Base-by-base conservation (phyloP, 345 rosid species). In the Passiflora organensis region DNA sequence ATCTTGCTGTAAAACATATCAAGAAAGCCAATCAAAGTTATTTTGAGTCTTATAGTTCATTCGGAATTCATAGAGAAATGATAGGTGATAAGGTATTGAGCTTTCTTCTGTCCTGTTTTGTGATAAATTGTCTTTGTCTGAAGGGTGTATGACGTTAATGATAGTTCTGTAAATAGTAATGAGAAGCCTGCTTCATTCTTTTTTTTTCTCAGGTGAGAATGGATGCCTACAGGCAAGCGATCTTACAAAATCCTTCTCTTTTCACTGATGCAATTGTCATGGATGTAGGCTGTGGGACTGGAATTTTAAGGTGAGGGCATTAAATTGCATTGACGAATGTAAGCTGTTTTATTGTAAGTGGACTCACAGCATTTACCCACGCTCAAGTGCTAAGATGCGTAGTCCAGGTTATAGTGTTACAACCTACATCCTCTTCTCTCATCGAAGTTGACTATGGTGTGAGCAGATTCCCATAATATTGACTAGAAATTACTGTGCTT, bases 251-350 rank as follows among this genome's bases (percentile, higher is more conserved):
- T 70, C 87, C 87, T 52, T 78, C 87, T 55, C 87, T 89, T 61
- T 58, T 93, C 53, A 70, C 38, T 38, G 88, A 76, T 69, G 81
- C 91, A 32, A 82, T 83, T 69, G 96, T 89, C 15, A 93, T 93
- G 96, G 99, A 89, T 79, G 89, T 89, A 56, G 99, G 99, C 55
- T 89, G 95, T 75, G 99, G 99, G 51, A 93, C 96, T 47, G 99
- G 99, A 63, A 75, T 91, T 60, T 62, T 91, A 64, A 91, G 99
- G 99, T 86, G 60, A 17, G 48, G 65, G 19, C 34, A 2, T 28
- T 28, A 28, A 2, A 2, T 28, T 28, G 34, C 8, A 28, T 28
- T 28, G 34, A n/a, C n/a, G n/a, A n/a, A n/a, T n/a, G n/a, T n/a
- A n/a, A n/a, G n/a, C n/a, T n/a, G n/a, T n/a, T n/a, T n/a, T n/a